phyloP scores from a whole-genome alignment of 1,284 basidiomycete genomes.

The Leccinum insolens region DNA sequence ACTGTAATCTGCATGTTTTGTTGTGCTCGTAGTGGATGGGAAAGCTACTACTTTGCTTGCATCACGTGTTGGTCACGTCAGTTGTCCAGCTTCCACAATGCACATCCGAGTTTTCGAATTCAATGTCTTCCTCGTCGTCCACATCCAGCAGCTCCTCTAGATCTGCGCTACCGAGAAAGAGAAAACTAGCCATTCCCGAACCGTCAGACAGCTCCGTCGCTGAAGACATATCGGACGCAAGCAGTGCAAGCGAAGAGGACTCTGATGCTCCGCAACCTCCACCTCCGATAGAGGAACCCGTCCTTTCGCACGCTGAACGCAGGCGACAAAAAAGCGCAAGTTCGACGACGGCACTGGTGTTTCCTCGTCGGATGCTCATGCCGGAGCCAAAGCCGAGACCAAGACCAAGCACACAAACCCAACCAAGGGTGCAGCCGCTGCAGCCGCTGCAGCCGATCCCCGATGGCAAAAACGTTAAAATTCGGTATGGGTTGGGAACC shows the following conservation, averaged over 20 bases:
- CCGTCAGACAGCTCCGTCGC: conserved; percentile 10
- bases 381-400: background rate
- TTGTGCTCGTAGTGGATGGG: background rate
- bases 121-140: conserved; percentile 22
- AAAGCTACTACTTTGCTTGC: background rate
- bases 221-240: conserved; percentile 7
- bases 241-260: conserved; percentile 15
- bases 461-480: conserved; percentile 59
- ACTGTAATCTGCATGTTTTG: conserved; percentile 29
- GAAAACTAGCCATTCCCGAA: conserved; percentile 20
- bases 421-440: background rate
- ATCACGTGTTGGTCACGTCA: conserved; percentile 13
- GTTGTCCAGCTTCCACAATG: background rate
- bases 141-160: conserved; percentile 15
- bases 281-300: conserved; percentile 29
- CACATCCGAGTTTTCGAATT: background rate
- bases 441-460: conserved; percentile 10
- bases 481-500: conserved; percentile 94
- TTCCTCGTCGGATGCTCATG: background rate
- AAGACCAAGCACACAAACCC: background rate
- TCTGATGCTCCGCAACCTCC: conserved; percentile 5
- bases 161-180: conserved; percentile 21
- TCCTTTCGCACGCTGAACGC: conserved; percentile 65
- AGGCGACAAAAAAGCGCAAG: conserved; percentile 60
- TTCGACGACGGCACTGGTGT: conserved; percentile 42